These are phyloP conservation scores for Actinomucor elegans DNA, from an alignment of 371 early-diverging fungal species.

Conservation along the genomic window DNA sequence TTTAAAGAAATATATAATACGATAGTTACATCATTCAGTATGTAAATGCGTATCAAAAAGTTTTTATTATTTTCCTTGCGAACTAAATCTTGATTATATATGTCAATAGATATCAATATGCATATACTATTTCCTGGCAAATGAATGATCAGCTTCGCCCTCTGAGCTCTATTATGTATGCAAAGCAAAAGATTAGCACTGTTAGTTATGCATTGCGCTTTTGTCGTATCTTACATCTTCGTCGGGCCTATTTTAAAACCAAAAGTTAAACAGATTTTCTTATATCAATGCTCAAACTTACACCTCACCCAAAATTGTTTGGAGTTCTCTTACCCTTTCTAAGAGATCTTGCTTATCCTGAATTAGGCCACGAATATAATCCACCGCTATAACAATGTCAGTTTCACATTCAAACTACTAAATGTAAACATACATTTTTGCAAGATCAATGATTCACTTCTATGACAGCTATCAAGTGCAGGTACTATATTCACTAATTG, in stretches of 20 bases:
- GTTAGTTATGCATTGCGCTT: neutral
- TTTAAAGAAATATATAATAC: no score
- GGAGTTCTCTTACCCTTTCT: conserved; percentile 9
- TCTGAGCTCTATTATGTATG: conserved; percentile 14
- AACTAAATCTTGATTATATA: no score
- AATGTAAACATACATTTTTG: conserved; percentile 25
- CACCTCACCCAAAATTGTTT: conserved; percentile 14
- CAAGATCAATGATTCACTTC: conserved; percentile 50
- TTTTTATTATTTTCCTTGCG: no score
- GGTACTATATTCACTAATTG: conserved; percentile 79
- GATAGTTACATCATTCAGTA: no score
- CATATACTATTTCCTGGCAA: no score
- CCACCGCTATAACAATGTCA: conserved; percentile 9
- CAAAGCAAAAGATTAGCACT: neutral
- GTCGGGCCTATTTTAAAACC: conserved; percentile 7
- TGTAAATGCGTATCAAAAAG: no score
- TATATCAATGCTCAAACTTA: conserved; percentile 1
- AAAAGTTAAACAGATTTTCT: neutral
- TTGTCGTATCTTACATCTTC: conserved; percentile 2
- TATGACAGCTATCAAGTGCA: conserved; percentile 51
- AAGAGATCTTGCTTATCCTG: conserved; percentile 17
- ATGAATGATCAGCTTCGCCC: conserved; percentile 8
- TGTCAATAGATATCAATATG: no score
- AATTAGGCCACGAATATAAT: conserved; percentile 19
- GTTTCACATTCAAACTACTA: neutral